Evolutionary conservation across 371 early-diverging fungal genomes (phyloP), one percentile per base, ranked within the genome.

Genomic region (Mortierella sp.): DNA sequence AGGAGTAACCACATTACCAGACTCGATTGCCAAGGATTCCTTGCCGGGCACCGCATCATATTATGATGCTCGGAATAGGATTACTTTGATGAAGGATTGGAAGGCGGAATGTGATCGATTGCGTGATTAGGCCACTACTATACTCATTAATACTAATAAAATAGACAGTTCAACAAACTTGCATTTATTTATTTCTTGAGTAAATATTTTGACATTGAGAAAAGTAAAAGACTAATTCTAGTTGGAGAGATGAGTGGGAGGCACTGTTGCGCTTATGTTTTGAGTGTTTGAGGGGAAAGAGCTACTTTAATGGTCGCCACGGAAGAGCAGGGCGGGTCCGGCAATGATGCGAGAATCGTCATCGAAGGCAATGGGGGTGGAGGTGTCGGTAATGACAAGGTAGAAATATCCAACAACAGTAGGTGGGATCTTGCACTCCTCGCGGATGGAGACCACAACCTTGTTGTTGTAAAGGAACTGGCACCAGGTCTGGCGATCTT

Each of bases 251-350:
- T 2, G 48, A 31, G 34, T 54, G 58, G 26, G 26, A 14, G 21
- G 1, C 13, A 9, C 42, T 65, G 24, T 70, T n/a, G 3, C 21
- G 6, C 38, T 70, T 0, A 7, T 70, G 45, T 26, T 26, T 1
- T 38, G 42, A 38, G 42, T 38, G 42, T 38, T 38, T 38, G 5
- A 38, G 42, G 42, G 5, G 5, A 31, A 28, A 34, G 28, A 65
- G 13, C 42, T 72, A 14, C 50, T 63, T 38, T 81, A 81, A n/a
- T 79, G 79, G 44, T 79, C 65, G 16, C 74, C 77, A 11, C 54
- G 58, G 74, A 83, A 83, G 31, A 83, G 76, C 44, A 83, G 71
- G 2, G 77, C 83, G 5, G 83, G 83, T 16, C 83, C 79, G 16
- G 83, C 83, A 26, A 83, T 11, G 65, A 83, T 76, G 19, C 28